Base-by-base conservation (phyloP, 139 green algal species). In the Tetradesmus obliquus region DNA sequence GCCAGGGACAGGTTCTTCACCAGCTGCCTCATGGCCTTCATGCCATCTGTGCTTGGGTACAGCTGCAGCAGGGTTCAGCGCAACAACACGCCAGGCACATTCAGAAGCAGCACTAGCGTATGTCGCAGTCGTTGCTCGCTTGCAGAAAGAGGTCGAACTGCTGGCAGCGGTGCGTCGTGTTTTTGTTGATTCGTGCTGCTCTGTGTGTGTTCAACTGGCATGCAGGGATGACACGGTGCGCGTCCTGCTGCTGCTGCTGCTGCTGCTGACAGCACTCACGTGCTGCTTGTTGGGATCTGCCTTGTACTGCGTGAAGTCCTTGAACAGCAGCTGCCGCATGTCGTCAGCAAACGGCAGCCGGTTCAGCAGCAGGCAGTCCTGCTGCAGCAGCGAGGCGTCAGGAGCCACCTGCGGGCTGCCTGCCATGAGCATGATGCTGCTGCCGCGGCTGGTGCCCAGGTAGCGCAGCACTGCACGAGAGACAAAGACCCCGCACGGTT, bases 271-370 rank as follows among this genome's bases (percentile, higher is more conserved):
- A 45, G 32, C 32, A 45, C 86, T 71, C 86, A 90, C 86, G 58
- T 83, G 86, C 55, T 32, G 86, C 17, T 76, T 69, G 82, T 3
- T 55, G 53, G 55, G 32, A 22, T 90, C 86, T 17, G 15, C 24
- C 22, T 83, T 45, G 66, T 76, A 76, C 17, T 76, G 66, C 12
- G 66, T 76, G 17, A 90, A 69, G 51, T 54, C 79, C 12, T 62
- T 83, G 88, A 91, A 91, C 5, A 15, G 7, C n/a, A 86, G 13
- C 20, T 54, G 55, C 45, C 88, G 55, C 54, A 91, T 19, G 88
- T 91, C 88, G 69, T 91, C 88, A 6, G n/a, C 32, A 71, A 76
- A 91, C 17, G 88, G 88, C 76, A 91, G 88, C 20, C 71, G 53
- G 24, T 87, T 87, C 0, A 91, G 55, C 76, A 91, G 76, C 76